Evolutionary conservation across 768 basidiomycete genomes (phyloP).

Genomic region (Boletus speciosus): DNA sequence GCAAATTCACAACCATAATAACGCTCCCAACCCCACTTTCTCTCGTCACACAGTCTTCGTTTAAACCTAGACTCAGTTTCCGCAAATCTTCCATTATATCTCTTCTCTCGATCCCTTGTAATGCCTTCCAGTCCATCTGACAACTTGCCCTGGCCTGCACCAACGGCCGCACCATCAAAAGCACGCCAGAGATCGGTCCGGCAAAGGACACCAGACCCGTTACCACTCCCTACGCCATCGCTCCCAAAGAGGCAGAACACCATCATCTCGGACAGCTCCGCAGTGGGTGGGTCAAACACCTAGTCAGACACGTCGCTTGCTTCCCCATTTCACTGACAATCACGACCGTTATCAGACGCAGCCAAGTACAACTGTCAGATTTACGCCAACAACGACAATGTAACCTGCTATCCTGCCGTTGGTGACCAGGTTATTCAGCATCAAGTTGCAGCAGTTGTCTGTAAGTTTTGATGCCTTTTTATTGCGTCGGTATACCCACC

Average conservation of each 20-base stretch:
- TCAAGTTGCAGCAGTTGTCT: constrained; percentile 73
- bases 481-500: constrained; percentile 11
- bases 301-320: constrained; percentile 4
- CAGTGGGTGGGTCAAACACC: constrained; percentile 26
- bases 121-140: constrained; percentile 38
- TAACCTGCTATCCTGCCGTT: constrained; percentile 71
- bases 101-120: constrained; percentile 20
- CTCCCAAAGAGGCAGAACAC: constrained; percentile 23
- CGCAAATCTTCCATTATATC: constrained; percentile 19
- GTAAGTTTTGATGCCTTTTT: constrained; percentile 46
- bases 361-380: constrained; percentile 52
- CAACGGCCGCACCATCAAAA: constrained; percentile 36
- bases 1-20: constrained; percentile 23
- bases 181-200: constrained; percentile 32
- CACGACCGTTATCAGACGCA: constrained; percentile 16
- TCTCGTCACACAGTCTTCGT: constrained; percentile 23
- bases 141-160: constrained; percentile 43
- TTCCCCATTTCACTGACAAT: constrained; percentile 7
- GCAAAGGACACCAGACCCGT: constrained; percentile 32
- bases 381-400: constrained; percentile 62
- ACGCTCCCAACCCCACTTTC: constrained; percentile 17
- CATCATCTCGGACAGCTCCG: constrained; percentile 22
- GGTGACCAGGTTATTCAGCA: constrained; percentile 64
- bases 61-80: constrained; percentile 18
- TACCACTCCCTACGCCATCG: constrained; percentile 8